Conservation (phyloP, 2,329 filamentous ascomycete species). For the Alternaria brassicicola region DNA sequence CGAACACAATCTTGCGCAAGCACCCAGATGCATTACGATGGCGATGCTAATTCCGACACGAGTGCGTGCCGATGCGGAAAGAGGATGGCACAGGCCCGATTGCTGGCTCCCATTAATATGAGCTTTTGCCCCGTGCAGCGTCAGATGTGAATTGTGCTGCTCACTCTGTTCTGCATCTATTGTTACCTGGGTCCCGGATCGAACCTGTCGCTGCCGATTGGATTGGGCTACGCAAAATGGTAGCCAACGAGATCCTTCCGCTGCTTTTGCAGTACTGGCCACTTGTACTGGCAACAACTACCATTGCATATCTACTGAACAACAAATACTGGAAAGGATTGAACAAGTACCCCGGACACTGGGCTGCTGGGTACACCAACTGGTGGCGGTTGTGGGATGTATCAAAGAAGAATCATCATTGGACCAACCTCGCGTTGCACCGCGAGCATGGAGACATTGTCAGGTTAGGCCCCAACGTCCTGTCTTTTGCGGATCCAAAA, state of each 20-base stretch:
- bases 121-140: conserved; percentile 9
- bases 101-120: conserved; percentile 11
- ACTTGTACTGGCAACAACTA: conserved; percentile 39
- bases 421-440: conserved; percentile 72
- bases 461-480: conserved; percentile 72
- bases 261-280: conserved; percentile 52
- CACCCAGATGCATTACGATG: conserved; percentile 4
- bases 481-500: conserved; percentile 76
- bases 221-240: conserved; percentile 34
- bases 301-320: conserved; percentile 47
- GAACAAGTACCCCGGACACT: conserved; percentile 74
- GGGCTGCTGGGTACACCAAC: conserved; percentile 71
- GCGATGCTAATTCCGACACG: conserved; percentile 11
- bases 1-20: conserved; percentile 13
- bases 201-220: conserved; percentile 1
- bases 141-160: conserved; percentile 8
- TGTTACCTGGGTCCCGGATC: conserved; percentile 18
- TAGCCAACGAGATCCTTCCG: conserved; percentile 45
- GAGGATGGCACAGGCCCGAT: conserved; percentile 3
- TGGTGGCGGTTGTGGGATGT: conserved; percentile 78
- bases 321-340: conserved; percentile 63
- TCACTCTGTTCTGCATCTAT: conserved; percentile 1
- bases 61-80: not conserved
- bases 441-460: conserved; percentile 75
- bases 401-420: conserved; percentile 66